A percentile compares a stretch with the other conserved stretches of the same genome.
Conservation (phyloP, 768 basidiomycete species). For the Termitomyces bulborhizus region DNA sequence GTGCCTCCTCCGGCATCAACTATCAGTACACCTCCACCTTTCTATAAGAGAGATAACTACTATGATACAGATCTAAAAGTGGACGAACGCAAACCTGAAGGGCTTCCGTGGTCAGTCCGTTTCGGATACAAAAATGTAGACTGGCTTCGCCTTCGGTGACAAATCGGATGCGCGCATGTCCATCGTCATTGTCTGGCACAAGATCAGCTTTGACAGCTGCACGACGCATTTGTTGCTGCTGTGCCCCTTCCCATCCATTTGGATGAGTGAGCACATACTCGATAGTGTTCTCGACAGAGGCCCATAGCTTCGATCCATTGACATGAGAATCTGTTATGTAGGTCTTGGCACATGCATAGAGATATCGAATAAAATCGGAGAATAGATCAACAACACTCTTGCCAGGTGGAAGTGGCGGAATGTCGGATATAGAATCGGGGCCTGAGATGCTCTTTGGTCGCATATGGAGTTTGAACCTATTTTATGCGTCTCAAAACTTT, state of each 20-base stretch:
- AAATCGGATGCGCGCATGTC: constrained; percentile 37
- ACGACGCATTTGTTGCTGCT: not conserved
- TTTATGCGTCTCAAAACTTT: not conserved
- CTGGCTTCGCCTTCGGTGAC: constrained; percentile 56
- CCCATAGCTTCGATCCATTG: not conserved
- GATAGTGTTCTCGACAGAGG: not conserved
- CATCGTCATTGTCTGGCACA: constrained; percentile 4
- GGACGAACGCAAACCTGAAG: constrained; percentile 17
- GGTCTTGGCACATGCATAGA: not conserved
- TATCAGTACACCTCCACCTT: not conserved
- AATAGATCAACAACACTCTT: not conserved
- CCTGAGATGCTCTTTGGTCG: not conserved
- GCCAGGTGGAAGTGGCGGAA: not conserved
- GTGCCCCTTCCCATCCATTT: not conserved
- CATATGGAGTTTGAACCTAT: not conserved
- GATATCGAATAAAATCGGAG: not conserved
- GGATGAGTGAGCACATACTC: not conserved
- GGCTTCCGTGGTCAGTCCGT: constrained; percentile 28
- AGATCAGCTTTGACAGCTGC: not conserved
- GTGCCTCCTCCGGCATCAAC: not conserved
- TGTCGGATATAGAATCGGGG: not conserved
- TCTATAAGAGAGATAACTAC: not conserved
- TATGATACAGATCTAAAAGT: not conserved
- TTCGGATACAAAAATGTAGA: constrained; percentile 41
- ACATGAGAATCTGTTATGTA: not conserved